Evolutionary conservation across 2,329 filamentous ascomycete genomes (phyloP), one percentile per base, ranked within the genome.

Genomic region (Canariomyces notabilis): DNA sequence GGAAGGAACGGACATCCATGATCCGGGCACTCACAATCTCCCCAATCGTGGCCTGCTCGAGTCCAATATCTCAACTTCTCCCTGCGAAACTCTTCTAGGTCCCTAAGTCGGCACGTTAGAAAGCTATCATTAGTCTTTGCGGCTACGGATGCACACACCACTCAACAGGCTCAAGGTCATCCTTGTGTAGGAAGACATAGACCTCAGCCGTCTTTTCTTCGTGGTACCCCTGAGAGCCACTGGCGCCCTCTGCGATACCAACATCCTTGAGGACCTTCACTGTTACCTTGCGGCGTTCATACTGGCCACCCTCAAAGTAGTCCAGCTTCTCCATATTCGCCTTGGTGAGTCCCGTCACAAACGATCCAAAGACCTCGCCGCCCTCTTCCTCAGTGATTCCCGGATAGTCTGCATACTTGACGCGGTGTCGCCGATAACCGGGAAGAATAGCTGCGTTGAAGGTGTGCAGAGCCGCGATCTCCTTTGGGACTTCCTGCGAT

Each of bases 241-340:
- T 70, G 12, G 67, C 62, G 12, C 67, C 66, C 44, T 67, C 63
- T 15, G 60, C 59, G 31, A 66, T 59, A 12, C 65, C 66, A 4
- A 65, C 59, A 37, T 62, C 62, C 9, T 62, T 57, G 5, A 77
- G 57, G 1, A 79, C 63, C 62, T 76, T 78, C 6, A 87, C 75
- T 20, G 62, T 65, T 20, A 77, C 71, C 56, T 72, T 58, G 67
- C 74, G 46, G 61, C 84, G 74, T 46, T 71, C 67, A 60, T 95
- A 95, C 62, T 93, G 80, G 5, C 54, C 52, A 1, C 91, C 91
- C 64, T 97, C 91, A 60, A 95, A 97, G 4, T 72, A 66, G 61
- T 96, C 89, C 2, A 97, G 73, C 22, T 84, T 81, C 55, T 71
- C 68, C 42, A 96, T 71, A 59, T 96, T 89, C 19, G 77, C 81